These are phyloP conservation scores for Pestalotiopsis sp. DNA, from an alignment of 2,329 filamentous ascomycete species.

Conservation along the genomic window DNA sequence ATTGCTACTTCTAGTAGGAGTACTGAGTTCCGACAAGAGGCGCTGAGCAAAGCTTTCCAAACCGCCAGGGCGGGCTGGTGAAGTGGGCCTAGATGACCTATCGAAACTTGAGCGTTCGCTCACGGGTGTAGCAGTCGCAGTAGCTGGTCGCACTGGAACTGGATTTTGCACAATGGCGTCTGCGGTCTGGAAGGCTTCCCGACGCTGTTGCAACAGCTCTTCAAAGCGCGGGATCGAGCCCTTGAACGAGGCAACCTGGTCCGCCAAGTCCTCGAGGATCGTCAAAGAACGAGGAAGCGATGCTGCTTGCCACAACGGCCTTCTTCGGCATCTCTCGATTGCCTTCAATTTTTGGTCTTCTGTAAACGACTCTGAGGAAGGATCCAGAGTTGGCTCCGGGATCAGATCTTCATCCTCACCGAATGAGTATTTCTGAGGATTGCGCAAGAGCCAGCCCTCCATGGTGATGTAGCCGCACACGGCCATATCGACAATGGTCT, in stretches of 20 bases:
- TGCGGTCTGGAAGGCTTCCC: conserved; percentile 65
- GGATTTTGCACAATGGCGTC: conserved; percentile 47
- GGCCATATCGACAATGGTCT: conserved; percentile 79
- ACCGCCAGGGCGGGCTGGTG: conserved; percentile 55
- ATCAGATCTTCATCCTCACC: conserved; percentile 43
- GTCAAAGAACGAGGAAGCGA: conserved; percentile 57
- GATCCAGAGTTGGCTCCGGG: conserved; percentile 18
- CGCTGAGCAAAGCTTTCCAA: conserved; percentile 66
- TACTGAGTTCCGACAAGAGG: conserved; percentile 61
- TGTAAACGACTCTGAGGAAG: conserved; percentile 22
- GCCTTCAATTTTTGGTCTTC: conserved; percentile 48
- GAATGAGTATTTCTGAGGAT: conserved; percentile 66
- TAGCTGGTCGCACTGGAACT: conserved; percentile 28
- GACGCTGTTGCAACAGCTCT: conserved; percentile 67
- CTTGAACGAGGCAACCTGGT: conserved; percentile 65
- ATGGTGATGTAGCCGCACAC: conserved; percentile 83
- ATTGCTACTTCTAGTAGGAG: conserved; percentile 52
- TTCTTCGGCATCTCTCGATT: conserved; percentile 53
- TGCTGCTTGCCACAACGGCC: conserved; percentile 54
- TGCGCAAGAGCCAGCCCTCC: conserved; percentile 86
- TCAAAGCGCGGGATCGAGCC: conserved; percentile 72
- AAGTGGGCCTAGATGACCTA: conserved; percentile 46
- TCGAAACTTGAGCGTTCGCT: conserved; percentile 47
- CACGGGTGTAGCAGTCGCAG: conserved; percentile 26
- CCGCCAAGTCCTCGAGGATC: conserved; percentile 61